Base-by-base conservation (phyloP, 116 monocot species). In the Posidonia oceanica region DNA sequence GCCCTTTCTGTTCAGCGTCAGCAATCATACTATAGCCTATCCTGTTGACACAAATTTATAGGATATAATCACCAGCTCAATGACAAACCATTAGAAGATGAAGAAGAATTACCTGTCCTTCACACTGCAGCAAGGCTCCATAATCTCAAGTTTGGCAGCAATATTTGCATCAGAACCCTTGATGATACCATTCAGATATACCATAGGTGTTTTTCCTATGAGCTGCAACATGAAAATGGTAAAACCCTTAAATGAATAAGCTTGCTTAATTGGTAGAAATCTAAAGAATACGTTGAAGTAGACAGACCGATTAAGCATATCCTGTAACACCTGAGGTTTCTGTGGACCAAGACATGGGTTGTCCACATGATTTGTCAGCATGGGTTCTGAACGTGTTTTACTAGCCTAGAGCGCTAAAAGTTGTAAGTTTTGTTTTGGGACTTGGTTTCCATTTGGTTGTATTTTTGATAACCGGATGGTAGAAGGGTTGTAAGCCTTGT, bases 71-170 rank as follows among this genome's bases (percentile, higher is more conserved):
- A 54, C 20, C 3, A 56, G 36, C 38, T 59, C 14, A 15, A 14
- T 39, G 48, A n/a, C 61, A 52, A 74, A 64, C 36, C 36, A 64
- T 23, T 4, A 20, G 29, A 58, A 71, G 16, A 39, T 15, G 41
- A 14, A 36, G 29, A 68, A 68, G 16, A 37, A 29, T 22, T 37
- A 91, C 96, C 96, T 88, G 61, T 96, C 96, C 70, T 96, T 96
- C 17, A 96, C 96, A 79, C 96, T 96, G 75, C 91, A 89, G 57
- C 96, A 96, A 59, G 96, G 96, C 77, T 96, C 96, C 96, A 96
- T 91, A 53, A 91, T 91, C 89, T 96, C 96, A 67, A 96, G 96
- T 74, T 96, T 96, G 21, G 89, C 96, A 74, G 91, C 91, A 54
- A 96, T 66, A 78, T 87, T 89, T 52, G 91, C 91, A 75, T 82